Percentiles rank a stretch among this genome's conserved stretches.
These are phyloP conservation scores for Globisporangium sylvaticum DNA, from an alignment of 352 stramenopile genomes.

Conservation along the genomic window DNA sequence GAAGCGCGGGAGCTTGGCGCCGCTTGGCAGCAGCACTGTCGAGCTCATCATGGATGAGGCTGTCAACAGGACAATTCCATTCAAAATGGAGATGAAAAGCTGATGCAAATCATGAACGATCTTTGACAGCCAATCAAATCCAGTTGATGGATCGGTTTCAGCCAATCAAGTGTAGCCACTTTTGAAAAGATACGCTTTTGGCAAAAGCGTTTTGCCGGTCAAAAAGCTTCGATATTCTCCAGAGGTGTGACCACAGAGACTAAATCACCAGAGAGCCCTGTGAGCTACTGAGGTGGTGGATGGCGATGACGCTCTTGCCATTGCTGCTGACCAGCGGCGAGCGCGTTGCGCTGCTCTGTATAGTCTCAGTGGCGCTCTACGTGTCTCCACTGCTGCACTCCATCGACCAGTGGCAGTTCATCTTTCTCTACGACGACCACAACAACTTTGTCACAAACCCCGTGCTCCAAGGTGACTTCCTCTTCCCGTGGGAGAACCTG, in stretches of 20 bases:
- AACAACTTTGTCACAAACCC: constrained; percentile 58
- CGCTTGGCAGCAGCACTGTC: constrained; percentile 27
- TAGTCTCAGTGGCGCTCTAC: neutral
- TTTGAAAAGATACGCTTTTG: neutral
- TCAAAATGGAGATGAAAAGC: neutral
- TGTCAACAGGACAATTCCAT: neutral
- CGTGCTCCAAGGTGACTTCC: constrained; percentile 27
- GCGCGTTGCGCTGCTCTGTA: neutral
- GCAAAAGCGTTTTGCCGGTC: neutral
- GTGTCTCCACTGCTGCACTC: neutral
- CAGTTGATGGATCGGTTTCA: neutral
- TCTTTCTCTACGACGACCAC: constrained; percentile 49
- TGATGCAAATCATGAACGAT: neutral
- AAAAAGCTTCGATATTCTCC: neutral
- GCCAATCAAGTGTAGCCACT: neutral
- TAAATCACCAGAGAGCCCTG: too few species aligned
- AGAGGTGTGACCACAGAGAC: neutral
- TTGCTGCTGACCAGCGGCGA: constrained; percentile 6
- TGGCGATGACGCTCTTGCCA: neutral
- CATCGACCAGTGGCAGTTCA: constrained; percentile 36
- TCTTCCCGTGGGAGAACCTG: constrained; percentile 29
- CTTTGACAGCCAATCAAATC: neutral
- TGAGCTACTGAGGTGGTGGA: neutral
- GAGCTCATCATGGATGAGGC: neutral
- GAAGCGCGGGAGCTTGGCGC: constrained; percentile 35